Conservation (phyloP, 345 rosid species). For the Orychophragmus violaceus region DNA sequence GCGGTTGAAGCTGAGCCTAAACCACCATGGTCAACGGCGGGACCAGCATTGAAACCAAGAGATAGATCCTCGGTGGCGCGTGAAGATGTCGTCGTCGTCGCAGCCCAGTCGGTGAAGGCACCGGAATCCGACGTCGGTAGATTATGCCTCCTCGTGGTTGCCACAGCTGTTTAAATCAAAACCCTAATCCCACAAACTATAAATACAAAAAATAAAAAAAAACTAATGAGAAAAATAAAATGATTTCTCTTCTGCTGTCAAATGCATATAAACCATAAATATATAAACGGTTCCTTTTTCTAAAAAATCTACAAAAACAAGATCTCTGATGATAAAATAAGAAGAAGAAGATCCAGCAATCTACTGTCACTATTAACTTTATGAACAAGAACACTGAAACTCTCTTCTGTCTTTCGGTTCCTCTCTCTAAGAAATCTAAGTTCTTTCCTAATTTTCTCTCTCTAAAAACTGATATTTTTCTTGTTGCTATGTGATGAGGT, state of each 20-base stretch:
- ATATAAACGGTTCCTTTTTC: neutral
- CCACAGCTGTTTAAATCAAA: slow-evolving; percentile 58
- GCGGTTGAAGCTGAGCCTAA: slow-evolving; percentile 30
- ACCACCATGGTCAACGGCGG: slow-evolving; percentile 36
- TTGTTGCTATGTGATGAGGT: neutral
- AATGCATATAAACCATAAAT: slow-evolving; percentile 5
- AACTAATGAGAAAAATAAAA: neutral
- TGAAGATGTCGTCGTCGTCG: slow-evolving; percentile 51
- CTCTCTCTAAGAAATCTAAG: slow-evolving; percentile 4
- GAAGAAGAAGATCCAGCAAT: slow-evolving; percentile 17
- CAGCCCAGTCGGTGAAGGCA: slow-evolving; percentile 88
- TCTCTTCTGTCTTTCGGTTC: neutral
- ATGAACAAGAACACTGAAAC: slow-evolving; percentile 16
- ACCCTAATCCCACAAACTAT: slow-evolving; percentile 18
- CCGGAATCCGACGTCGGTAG: slow-evolving; percentile 69
- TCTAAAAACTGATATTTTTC: slow-evolving; percentile 4
- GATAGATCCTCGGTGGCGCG: slow-evolving; percentile 84
- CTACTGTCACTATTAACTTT: slow-evolving; percentile 14
- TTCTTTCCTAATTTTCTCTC: slow-evolving; percentile 1
- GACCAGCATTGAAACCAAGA: slow-evolving; percentile 92
- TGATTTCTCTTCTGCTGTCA: neutral
- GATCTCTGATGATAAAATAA: neutral
- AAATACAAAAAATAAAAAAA: neutral
- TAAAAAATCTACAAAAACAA: neutral
- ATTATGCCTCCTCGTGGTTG: slow-evolving; percentile 85